These are phyloP conservation scores for Primulina huaijiensis DNA, from an alignment of 257 asterid species.

Conservation along the genomic window DNA sequence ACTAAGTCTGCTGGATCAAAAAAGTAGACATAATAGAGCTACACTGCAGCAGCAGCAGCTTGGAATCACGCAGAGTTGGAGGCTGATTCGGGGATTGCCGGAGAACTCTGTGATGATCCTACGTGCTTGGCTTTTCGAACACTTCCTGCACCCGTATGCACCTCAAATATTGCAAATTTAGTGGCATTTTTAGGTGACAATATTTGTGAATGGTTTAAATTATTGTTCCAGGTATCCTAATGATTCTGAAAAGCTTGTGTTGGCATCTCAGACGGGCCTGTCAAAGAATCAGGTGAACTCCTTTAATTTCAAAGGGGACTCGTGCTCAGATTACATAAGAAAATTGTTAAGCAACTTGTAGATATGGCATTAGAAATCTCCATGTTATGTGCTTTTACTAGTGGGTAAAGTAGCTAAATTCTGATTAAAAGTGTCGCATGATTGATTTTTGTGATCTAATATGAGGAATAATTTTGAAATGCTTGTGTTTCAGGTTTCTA, in stretches of 20 bases:
- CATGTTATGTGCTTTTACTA: not conserved
- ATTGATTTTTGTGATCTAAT: not conserved
- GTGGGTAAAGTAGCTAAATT: not conserved
- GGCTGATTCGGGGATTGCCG: conserved; percentile 84
- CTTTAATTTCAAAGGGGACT: not conserved
- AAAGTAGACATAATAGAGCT: conserved; percentile 32
- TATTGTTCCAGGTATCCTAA: conserved; percentile 63
- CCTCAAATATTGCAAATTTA: not conserved
- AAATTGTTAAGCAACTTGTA: not conserved
- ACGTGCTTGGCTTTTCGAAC: conserved; percentile 96
- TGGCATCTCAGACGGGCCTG: conserved; percentile 87
- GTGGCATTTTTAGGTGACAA: not conserved
- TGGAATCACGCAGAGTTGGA: conserved; percentile 49
- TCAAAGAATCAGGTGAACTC: conserved; percentile 78
- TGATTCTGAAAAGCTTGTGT: conserved; percentile 83
- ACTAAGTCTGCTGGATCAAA: conserved; percentile 60
- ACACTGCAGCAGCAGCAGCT: conserved; percentile 51
- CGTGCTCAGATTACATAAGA: not conserved
- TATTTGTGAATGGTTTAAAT: not conserved
- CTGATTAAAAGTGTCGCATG: not conserved
- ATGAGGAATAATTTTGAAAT: not conserved
- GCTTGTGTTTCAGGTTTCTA: not conserved
- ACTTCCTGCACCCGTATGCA: conserved; percentile 87
- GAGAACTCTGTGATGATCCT: conserved; percentile 76
- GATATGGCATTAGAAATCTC: not conserved